A percentile compares a stretch with the other conserved stretches of the same genome.
Conservation (phyloP, 2,329 filamentous ascomycete genomes). For the Rhynchosporium graminicola region DNA sequence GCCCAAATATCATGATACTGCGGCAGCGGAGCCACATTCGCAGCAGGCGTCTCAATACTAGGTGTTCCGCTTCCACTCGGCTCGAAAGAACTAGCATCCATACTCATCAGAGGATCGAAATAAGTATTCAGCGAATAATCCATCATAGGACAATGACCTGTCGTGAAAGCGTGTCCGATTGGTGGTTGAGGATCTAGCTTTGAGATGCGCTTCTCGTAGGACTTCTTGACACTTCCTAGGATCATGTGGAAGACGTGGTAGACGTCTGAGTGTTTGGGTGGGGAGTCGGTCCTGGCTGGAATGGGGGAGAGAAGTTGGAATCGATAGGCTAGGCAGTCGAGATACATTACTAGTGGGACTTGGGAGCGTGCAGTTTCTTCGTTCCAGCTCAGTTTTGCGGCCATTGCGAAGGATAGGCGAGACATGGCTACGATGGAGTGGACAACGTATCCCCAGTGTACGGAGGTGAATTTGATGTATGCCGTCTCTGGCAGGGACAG, state of each 20-base stretch:
- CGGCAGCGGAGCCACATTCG: background rate
- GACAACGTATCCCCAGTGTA: conserved; percentile 32
- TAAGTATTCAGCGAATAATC: conserved; percentile 27
- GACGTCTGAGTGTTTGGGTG: conserved; percentile 27
- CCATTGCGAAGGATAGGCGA: conserved; percentile 37
- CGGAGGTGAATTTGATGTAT: conserved; percentile 29
- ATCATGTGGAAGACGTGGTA: conserved; percentile 33
- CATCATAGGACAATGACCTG: conserved; percentile 32
- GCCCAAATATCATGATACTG: conserved; percentile 37
- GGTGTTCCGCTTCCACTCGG: conserved; percentile 5
- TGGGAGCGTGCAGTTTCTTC: conserved; percentile 29
- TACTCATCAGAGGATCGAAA: conserved; percentile 22
- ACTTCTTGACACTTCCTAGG: conserved; percentile 33
- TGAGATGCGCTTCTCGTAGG: conserved; percentile 30
- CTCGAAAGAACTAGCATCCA: conserved; percentile 18
- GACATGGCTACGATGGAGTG: conserved; percentile 31
- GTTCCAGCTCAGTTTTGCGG: conserved; percentile 32
- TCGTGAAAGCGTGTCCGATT: conserved; percentile 18
- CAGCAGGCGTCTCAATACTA: conserved; percentile 1
- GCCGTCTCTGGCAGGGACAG: conserved; percentile 31
- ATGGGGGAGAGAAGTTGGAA: conserved; percentile 28
- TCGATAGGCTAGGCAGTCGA: conserved; percentile 37
- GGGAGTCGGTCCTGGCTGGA: conserved; percentile 2
- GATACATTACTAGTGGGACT: conserved; percentile 36
- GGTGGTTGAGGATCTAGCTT: conserved; percentile 27